These are phyloP conservation scores for Inga laurina DNA, from an alignment of 306 rosid species.

Conservation along the genomic window DNA sequence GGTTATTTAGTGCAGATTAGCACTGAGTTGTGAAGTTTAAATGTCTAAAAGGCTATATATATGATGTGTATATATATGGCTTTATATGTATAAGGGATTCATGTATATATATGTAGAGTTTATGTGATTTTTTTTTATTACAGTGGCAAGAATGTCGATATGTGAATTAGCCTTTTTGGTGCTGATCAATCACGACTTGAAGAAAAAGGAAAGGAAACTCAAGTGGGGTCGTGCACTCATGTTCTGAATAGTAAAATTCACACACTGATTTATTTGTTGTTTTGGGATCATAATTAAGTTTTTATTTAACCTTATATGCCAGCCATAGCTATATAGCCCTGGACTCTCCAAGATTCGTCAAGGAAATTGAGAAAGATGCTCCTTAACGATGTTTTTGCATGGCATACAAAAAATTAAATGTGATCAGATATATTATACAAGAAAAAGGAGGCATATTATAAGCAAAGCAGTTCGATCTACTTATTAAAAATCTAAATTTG, in stretches of 20 bases:
- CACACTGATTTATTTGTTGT: background rate
- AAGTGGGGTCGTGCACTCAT: constrained; percentile 19
- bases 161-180: background rate
- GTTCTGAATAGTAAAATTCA: constrained; percentile 20
- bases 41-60: background rate
- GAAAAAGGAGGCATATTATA: too few species aligned
- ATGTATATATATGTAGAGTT: background rate
- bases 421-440: too few species aligned
- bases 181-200: background rate
- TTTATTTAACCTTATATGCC: background rate
- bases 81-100: background rate
- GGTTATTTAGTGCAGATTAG: background rate
- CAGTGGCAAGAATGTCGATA: background rate
- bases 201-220: background rate
- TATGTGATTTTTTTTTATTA: background rate
- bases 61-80: background rate
- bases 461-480: too few species aligned
- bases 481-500: too few species aligned
- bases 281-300: background rate
- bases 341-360: background rate
- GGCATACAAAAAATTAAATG: background rate
- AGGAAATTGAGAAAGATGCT: background rate
- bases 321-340: background rate
- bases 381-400: background rate
- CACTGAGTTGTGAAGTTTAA: background rate